A percentile compares a stretch with the other conserved stretches of the same genome.
Conservation (phyloP, 805 yeast species). For the Debaryomyces hansenii region DNA sequence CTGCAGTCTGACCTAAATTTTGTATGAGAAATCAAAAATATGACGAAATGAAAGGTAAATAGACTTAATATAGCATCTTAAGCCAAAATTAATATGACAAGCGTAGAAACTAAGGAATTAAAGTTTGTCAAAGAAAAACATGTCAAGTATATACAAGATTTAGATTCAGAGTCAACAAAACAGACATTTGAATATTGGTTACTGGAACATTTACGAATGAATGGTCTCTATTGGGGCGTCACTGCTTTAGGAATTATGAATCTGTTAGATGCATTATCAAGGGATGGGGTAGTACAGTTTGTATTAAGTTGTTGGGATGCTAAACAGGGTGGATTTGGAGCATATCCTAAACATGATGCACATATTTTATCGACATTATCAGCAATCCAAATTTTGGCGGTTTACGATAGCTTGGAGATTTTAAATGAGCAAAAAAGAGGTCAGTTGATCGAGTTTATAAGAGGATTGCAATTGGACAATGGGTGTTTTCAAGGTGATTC, state of each 20-base stretch:
- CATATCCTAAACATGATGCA: slow-evolving; percentile 87
- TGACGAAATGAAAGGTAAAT: background rate
- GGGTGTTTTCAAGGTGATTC: slow-evolving; percentile 90
- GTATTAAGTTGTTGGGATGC: slow-evolving; percentile 65
- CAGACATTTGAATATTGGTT: slow-evolving; percentile 79
- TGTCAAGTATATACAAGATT: slow-evolving; percentile 33
- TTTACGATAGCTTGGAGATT: slow-evolving; percentile 58
- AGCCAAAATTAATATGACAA: background rate
- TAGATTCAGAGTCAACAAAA: slow-evolving; percentile 32
- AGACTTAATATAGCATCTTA: too few relatives aligned
- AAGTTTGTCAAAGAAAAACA: slow-evolving; percentile 24
- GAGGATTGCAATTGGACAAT: slow-evolving; percentile 47
- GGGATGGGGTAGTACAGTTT: slow-evolving; percentile 63
- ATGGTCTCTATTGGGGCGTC: slow-evolving; percentile 95
- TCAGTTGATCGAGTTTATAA: slow-evolving; percentile 25
- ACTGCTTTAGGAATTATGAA: slow-evolving; percentile 68
- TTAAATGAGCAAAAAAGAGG: slow-evolving; percentile 29
- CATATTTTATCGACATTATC: slow-evolving; percentile 84
- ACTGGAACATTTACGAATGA: slow-evolving; percentile 84
- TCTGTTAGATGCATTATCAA: slow-evolving; percentile 53
- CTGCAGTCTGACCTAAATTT: background rate
- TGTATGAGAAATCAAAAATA: background rate
- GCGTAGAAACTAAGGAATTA: background rate
- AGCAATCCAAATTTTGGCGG: slow-evolving; percentile 76
- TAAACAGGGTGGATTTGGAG: slow-evolving; percentile 78